Evolutionary conservation across 2,329 filamentous ascomycete species (phyloP), one percentile per base, ranked within the genome.

Genomic region (Aspergillus aculeatus): DNA sequence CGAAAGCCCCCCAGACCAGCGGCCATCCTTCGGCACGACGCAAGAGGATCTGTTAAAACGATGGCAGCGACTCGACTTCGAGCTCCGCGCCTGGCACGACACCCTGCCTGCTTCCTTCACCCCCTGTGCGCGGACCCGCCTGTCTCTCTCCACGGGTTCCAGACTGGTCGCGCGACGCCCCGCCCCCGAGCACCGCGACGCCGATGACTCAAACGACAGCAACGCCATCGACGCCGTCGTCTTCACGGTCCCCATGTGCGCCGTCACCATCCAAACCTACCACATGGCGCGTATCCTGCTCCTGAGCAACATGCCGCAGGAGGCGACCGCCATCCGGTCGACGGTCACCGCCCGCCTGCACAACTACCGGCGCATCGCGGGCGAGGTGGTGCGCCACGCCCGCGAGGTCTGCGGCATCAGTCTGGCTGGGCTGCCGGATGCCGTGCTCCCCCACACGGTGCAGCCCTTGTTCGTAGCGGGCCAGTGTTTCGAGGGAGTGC

Each of bases 251-350:
- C 82, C 84, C 0, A 82, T 86, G 75, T 86, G 83, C 69, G 84
- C 82, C 0, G 83, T 83, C 3, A 84, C 84, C 0, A 85, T 87
- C 78, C 83, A 86, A 65, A 80, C 78, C 58, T 87, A 86, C 61
- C 82, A 87, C 65, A 86, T 87, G 78, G 83, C 83, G 1, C 79
- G 81, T 58, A 84, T 86, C 4, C 75, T 86, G 14, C 69, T 87
- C 0, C 77, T 85, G 21, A 80, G 84, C 64, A 85, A 87, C 66
- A 80, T 82, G 64, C 82, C 82, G 3, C 79, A 81, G 29, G 80
- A 86, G 54, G 83, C 82, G 1, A 79, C 78, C 47, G 77, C 76
- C n/a, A 75, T 78, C 58, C 77, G 78, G 21, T 65, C 63, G 11
- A 82, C 81, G 4, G 73, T 85, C 1, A 79, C 77, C 29, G 78